Percentiles rank a stretch among this genome's conserved stretches.
Conservation (phyloP, 2,329 filamentous ascomycete genomes). For the Apiospora arundinis region DNA sequence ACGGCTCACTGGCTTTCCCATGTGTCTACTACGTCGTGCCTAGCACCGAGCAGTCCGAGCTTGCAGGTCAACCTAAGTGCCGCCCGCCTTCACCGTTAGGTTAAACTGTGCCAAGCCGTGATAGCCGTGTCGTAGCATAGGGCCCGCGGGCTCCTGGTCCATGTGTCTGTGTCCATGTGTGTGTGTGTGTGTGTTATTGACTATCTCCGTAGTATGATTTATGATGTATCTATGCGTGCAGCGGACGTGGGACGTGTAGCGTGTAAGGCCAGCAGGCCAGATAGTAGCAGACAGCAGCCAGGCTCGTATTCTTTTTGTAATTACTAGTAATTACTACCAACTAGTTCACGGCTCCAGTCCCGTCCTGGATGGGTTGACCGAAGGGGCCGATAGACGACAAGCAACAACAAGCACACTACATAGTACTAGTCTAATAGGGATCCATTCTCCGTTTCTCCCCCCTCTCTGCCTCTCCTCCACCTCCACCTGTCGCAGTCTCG, state of each 20-base stretch:
- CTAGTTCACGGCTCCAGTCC: background rate
- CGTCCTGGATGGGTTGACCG: background rate
- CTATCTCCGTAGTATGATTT: background rate
- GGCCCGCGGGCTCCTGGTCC: conserved; percentile 3
- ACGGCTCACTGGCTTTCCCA: background rate
- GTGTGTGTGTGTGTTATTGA: background rate
- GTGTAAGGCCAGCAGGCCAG: no score
- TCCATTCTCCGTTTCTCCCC: background rate
- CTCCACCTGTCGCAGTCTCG: background rate
- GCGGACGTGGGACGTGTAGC: no score
- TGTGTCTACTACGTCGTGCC: no score
- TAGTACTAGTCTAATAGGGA: background rate
- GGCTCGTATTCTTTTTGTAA: background rate
- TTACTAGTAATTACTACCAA: background rate
- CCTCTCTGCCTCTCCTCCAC: background rate
- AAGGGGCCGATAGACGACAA: background rate
- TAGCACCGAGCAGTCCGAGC: no score
- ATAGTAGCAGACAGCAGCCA: background rate
- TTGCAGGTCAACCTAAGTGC: background rate
- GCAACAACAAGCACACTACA: no score
- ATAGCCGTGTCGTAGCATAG: background rate
- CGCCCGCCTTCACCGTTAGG: background rate
- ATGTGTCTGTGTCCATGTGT: background rate
- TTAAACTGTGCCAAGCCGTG: conserved; percentile 1
- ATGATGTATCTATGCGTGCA: no score